phyloP scores from a whole-genome alignment of 106 monocot species.

The Allium sativum region DNA sequence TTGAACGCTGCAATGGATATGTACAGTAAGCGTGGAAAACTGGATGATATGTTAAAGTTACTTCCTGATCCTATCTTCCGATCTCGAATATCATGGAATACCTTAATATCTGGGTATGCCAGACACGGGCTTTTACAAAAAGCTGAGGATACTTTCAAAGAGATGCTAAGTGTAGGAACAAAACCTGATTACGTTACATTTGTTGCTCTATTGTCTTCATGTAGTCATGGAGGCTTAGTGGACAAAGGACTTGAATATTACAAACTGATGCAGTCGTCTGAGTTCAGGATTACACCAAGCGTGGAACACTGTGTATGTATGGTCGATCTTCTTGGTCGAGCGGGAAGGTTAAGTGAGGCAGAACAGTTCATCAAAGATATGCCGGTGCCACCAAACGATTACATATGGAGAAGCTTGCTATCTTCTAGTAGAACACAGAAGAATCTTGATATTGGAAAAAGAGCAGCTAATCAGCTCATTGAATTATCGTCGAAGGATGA shows the following conservation, averaged over 20 bases:
- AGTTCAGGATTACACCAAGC: slow-evolving; percentile 43
- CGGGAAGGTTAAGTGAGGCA: slow-evolving; percentile 63
- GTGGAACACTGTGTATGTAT: slow-evolving; percentile 86
- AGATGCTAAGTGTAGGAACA: slow-evolving; percentile 49
- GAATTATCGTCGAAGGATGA: slow-evolving; percentile 66
- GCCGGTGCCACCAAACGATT: slow-evolving; percentile 47
- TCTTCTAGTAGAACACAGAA: slow-evolving; percentile 65
- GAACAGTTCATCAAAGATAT: slow-evolving; percentile 61
- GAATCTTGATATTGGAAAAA: slow-evolving; percentile 47
- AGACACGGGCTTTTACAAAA: slow-evolving; percentile 42
- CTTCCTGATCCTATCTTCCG: slow-evolving; percentile 28
- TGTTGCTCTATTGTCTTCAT: slow-evolving; percentile 67
- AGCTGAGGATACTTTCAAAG: slow-evolving; percentile 45
- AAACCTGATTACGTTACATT: slow-evolving; percentile 85
- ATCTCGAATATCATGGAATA: slow-evolving; percentile 61
- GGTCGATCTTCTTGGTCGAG: slow-evolving; percentile 75
- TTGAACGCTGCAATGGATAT: slow-evolving; percentile 82
- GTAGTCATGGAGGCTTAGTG: slow-evolving; percentile 68
- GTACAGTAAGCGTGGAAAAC: slow-evolving; percentile 79
- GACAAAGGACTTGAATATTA: slow-evolving; percentile 63
- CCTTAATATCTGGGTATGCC: slow-evolving; percentile 68
- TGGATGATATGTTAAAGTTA: slow-evolving; percentile 55
- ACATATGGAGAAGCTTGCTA: slow-evolving; percentile 78
- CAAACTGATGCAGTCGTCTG: slow-evolving; percentile 29
- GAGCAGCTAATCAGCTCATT: slow-evolving; percentile 55